These are phyloP conservation scores for Iberis pinnata DNA, from an alignment of 345 rosid species.

Conservation along the genomic window DNA sequence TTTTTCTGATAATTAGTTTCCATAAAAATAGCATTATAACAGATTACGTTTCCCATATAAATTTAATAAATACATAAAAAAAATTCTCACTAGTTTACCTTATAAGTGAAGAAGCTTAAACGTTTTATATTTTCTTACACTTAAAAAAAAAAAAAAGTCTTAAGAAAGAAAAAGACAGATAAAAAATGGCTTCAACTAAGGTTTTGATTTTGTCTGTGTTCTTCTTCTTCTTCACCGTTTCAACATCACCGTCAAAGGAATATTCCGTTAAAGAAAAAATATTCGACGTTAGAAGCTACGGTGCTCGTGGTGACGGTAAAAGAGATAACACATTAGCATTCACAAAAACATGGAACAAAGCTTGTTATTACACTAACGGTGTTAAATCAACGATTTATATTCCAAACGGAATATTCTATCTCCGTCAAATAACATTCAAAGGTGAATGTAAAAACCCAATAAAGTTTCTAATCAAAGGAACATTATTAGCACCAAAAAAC, in stretches of 20 bases:
- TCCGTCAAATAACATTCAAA: conserved; percentile 20
- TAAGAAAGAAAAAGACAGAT: not conserved
- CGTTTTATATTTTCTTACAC: conserved; percentile 7
- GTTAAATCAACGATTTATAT: conserved; percentile 25
- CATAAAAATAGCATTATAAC: not conserved
- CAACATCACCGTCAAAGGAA: not conserved
- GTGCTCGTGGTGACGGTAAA: conserved; percentile 25
- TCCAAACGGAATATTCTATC: conserved; percentile 25
- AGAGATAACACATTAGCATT: conserved; percentile 17
- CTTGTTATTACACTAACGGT: conserved; percentile 16
- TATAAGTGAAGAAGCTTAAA: conserved; percentile 24
- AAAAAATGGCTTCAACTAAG: too few species aligned
- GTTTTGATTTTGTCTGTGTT: not conserved
- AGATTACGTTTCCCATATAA: conserved; percentile 9
- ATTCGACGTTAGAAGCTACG: conserved; percentile 29
- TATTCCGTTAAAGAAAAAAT: not conserved
- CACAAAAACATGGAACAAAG: conserved; percentile 22
- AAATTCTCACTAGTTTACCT: not conserved
- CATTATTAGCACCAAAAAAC: conserved; percentile 17
- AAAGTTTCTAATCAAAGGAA: conserved; percentile 17
- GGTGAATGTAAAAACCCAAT: conserved; percentile 23
- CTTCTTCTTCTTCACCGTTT: conserved; percentile 14
- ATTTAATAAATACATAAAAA: not conserved
- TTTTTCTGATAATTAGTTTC: not conserved
- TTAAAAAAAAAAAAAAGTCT: not conserved